Evolutionary conservation across 2,329 filamentous ascomycete genomes (phyloP), one percentile per base, ranked within the genome.

Genomic region (Diaporthe sp.): DNA sequence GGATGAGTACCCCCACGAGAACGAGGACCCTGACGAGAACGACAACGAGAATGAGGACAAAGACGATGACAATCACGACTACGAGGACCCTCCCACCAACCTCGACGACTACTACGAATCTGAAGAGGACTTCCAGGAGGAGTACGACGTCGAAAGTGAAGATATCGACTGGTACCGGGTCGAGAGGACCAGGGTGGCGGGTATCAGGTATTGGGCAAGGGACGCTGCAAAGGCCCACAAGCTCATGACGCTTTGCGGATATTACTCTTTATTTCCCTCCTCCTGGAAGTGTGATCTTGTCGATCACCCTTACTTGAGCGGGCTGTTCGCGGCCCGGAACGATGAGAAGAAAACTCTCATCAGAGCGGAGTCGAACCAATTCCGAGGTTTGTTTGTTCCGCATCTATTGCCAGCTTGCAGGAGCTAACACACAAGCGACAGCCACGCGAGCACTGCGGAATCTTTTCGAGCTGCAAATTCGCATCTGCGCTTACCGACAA

Each of bases 201-300:
- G 77, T 42, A 79, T 80, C 53, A 73, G 78, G 8, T 34, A 53
- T 5, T 85, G 83, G 83, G 82, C 82, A n/a, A 72, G 55, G 8
- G 81, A 83, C 53, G 82, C 84, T 70, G 76, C 72, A 17, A 80
- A 78, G 25, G 77, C 84, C 28, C 83, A 84, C 78, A 82, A 81
- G 58, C 78, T 84, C 65, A 78, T 84, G 31, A 81, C 80, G 22
- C 80, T 85, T 75, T 82, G 83, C 60, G 83, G 83, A 2, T 77
- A 80, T 44, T 82, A 84, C 71, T 83, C 83, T 6, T 80, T 85
- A 78, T 79, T 85, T 71, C 81, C 81, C 15, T 81, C 80, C 3
- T 78, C 76, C 17, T 84, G 83, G 83, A 76, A 75, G 47, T 75
- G 81, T 71, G 80, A 81, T 75, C 83, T 84, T 72, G 77, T 79